Conservation (phyloP, 2,329 filamentous ascomycete species). For the Emericellopsis cladophorae region DNA sequence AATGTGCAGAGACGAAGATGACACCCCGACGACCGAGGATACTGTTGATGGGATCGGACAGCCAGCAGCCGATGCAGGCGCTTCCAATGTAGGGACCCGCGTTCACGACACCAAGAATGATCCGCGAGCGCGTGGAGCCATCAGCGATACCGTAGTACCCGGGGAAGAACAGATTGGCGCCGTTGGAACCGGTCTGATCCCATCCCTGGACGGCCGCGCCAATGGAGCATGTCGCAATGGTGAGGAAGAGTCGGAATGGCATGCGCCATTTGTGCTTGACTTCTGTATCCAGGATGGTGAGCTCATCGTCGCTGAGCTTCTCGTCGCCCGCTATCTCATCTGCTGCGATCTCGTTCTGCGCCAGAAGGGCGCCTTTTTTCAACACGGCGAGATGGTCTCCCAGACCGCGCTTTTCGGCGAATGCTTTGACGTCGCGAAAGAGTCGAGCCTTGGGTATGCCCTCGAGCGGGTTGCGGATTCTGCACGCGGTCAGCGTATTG, state of each 20-base stretch:
- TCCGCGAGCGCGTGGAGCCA: slow-evolving; percentile 15
- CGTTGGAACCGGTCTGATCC: slow-evolving; percentile 52
- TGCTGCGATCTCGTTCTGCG: slow-evolving; percentile 41
- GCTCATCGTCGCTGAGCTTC: slow-evolving; percentile 43
- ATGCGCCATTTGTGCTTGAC: slow-evolving; percentile 53
- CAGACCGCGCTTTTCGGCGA: slow-evolving; percentile 47
- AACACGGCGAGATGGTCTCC: slow-evolving; percentile 43
- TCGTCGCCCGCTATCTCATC: slow-evolving; percentile 40
- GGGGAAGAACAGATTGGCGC: slow-evolving; percentile 50
- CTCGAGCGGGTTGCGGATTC: slow-evolving; percentile 29
- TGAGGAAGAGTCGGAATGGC: slow-evolving; percentile 48
- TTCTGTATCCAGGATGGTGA: slow-evolving; percentile 45
- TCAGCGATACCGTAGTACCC: slow-evolving; percentile 23
- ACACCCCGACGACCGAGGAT: slow-evolving; percentile 29
- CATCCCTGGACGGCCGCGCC: slow-evolving; percentile 56
- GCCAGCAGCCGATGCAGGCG: slow-evolving; percentile 32
- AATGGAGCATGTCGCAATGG: slow-evolving; percentile 54
- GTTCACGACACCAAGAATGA: slow-evolving; percentile 56
- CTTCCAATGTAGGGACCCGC: slow-evolving; percentile 35
- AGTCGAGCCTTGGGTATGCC: slow-evolving; percentile 37
- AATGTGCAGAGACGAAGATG: slow-evolving; percentile 64
- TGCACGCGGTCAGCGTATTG: slow-evolving; percentile 6
- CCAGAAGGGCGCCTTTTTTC: slow-evolving; percentile 42
- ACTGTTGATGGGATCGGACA: slow-evolving; percentile 49
- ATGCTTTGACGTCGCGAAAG: slow-evolving; percentile 45